phyloP scores from a whole-genome alignment of 306 rosid genomes.

The Lagenaria siceraria region DNA sequence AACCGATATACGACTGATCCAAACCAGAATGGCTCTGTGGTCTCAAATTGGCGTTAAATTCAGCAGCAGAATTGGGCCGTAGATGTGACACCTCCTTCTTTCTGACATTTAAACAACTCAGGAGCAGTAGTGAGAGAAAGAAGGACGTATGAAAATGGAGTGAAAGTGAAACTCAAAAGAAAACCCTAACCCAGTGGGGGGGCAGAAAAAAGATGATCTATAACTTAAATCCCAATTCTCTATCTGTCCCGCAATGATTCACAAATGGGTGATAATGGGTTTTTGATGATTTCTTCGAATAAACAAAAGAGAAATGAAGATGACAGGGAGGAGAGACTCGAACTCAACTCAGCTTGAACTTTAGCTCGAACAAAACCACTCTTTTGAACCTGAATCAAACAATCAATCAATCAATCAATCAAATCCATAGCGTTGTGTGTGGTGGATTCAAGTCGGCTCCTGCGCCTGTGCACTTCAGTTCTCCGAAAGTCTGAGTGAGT shows the following conservation, averaged over 20 bases:
- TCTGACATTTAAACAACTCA: neutral
- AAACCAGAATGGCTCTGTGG: neutral
- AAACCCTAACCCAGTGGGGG: conserved; percentile 9
- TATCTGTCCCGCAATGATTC: conserved; percentile 4
- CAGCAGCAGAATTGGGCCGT: neutral
- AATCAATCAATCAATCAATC: neutral
- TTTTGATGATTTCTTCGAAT: conserved; percentile 4
- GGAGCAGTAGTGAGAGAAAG: neutral
- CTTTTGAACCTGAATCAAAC: neutral
- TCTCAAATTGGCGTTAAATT: neutral
- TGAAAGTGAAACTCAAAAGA: neutral
- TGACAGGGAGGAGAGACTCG: neutral
- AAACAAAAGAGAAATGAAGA: neutral
- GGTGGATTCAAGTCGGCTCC: neutral
- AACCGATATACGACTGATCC: neutral
- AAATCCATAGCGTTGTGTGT: neutral
- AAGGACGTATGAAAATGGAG: neutral
- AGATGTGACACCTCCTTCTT: neutral
- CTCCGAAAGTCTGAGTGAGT: neutral
- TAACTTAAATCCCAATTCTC: conserved; percentile 2
- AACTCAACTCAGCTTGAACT: neutral
- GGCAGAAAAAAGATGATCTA: neutral
- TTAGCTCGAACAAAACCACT: neutral
- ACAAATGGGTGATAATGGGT: neutral
- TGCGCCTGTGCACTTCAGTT: neutral